Evolutionary conservation across 1,284 basidiomycete genomes (phyloP), one percentile per base, ranked within the genome.

Genomic region (Mycosarcoma mackinlayi): DNA sequence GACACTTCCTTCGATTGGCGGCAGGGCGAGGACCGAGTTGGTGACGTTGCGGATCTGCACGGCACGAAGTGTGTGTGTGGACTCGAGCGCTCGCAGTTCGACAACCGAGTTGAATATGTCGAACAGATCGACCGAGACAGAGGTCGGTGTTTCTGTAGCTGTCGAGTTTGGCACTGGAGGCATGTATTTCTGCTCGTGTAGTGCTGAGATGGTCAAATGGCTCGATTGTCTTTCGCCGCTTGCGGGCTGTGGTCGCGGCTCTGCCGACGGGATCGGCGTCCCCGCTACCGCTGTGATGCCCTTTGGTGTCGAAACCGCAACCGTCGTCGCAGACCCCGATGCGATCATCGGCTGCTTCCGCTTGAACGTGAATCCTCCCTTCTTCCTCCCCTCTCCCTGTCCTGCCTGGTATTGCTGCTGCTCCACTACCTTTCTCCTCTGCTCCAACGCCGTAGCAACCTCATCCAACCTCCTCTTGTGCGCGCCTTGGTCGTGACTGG

Each of bases 1-100:
- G 8, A 70, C 28, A 28, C 71, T 74, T 3, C 71, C 71, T 21
- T 62, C 47, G 11, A 74, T 31, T 1, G 33, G 33, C 0, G 67
- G 67, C 0, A 65, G 42, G 6, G 58, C 52, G 23, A 74, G n/a
- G n/a, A 58, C 41, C 6, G 58, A 71, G 34, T 21, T 4, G 4
- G 27, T 16, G 13, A 74, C 23, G 14, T 19, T 18, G 31, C 71
- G 55, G 21, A 74, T 42, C 30, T 74, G 71, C 8, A 67, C 46
- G 3, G 71, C 64, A 1, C 48, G 35, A 4, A 73, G 31, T 11
- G 21, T 47, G 2, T 46, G 39, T 5, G 34, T 35, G 1, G 25
- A 24, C 14, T 57, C 6, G 34, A 55, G 24, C 1, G 46, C 16
- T 11, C 67, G 56, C 5, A 70, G 49, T 40, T 70, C 67, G 27